phyloP scores from a whole-genome alignment of 805 yeast species.

The Ogataea pilisensis region DNA sequence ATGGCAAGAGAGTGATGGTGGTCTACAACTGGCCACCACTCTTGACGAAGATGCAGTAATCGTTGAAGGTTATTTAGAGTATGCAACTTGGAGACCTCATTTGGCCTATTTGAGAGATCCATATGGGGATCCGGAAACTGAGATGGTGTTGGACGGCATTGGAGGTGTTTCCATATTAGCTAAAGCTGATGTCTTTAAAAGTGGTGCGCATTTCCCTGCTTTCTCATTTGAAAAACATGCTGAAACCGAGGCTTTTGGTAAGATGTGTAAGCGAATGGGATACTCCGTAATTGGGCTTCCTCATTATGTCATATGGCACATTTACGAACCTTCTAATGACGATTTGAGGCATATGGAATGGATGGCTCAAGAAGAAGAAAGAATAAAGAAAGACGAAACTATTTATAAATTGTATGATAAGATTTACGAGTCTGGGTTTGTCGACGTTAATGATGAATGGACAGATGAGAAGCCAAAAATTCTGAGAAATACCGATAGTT shows the following conservation, averaged over 20 bases:
- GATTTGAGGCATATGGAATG: conserved; percentile 81
- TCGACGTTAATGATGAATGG: conserved; percentile 74
- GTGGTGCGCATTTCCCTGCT: conserved; percentile 94
- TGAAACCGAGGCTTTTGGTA: conserved; percentile 96
- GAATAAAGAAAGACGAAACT: conserved; percentile 58
- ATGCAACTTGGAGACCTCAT: conserved; percentile 98
- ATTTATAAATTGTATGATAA: conserved; percentile 61
- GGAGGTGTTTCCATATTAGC: conserved; percentile 95
- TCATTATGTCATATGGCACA: conserved; percentile 95
- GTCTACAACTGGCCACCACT: conserved; percentile 65
- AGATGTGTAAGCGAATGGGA: conserved; percentile 81
- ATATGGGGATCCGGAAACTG: conserved; percentile 89
- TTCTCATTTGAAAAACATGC: conserved; percentile 95
- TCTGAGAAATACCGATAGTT: conserved; percentile 72
- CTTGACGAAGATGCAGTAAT: conserved; percentile 93
- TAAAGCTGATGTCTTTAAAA: conserved; percentile 79
- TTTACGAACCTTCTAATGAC: conserved; percentile 91
- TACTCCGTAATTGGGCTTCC: conserved; percentile 85
- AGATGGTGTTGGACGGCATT: conserved; percentile 91
- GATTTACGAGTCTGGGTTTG: conserved; percentile 76
- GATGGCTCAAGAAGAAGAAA: conserved; percentile 78
- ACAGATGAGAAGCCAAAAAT: conserved; percentile 61
- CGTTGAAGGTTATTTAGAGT: conserved; percentile 96
- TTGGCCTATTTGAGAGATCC: conserved; percentile 93
- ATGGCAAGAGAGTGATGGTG: conserved; percentile 85